Evolutionary conservation across 2,329 filamentous ascomycete species (phyloP), one percentile per base, ranked within the genome.

Genomic region (Diaporthe australafricana): DNA sequence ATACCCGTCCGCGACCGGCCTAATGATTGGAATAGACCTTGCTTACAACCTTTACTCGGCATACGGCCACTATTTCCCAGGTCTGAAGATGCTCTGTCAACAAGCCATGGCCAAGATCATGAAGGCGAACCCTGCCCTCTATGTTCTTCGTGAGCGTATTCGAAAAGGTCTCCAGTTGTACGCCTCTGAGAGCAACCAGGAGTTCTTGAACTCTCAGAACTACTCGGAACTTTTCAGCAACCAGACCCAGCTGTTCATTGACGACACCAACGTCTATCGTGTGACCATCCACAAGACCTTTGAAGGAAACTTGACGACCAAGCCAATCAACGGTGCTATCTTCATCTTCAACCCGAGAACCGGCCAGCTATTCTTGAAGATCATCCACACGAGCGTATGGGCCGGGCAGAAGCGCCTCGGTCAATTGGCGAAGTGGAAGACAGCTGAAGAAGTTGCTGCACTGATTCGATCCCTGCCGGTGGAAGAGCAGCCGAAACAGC

Each of bases 341-440:
- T 99, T 99, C 87, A 99, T 99, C 80, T 98, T 99, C 90, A 99
- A 99, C 81, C 96, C 97, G n/a, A 91, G 96, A 72, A 99, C 96
- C 67, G 96, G 96, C 65, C 96, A 99, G 80, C 85, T 99, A 48
- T 99, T 99, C 90, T 84, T 99, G 80, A 99, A 99, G 88, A 98
- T 99, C 77, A 99, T 99, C 76, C 97, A 99, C 84, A 99, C 96
- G 1, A 98, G 95, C 79, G 97, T 99, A 35, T 99, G 96, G 96
- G 96, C 96, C 66, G 96, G 96, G 69, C 96, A 99, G 84, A 99
- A 99, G 84, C 97, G 96, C 93, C 90, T 99, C 40, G 97, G 97
- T 76, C 96, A 99, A 83, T 85, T 99, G 76, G 96, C 96, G 57
- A 99, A 99, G 81, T 99, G 96, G 96, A 99, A 99, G 88, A 99